Conservation (phyloP, 768 basidiomycete species). For the Mycena capillaripes region DNA sequence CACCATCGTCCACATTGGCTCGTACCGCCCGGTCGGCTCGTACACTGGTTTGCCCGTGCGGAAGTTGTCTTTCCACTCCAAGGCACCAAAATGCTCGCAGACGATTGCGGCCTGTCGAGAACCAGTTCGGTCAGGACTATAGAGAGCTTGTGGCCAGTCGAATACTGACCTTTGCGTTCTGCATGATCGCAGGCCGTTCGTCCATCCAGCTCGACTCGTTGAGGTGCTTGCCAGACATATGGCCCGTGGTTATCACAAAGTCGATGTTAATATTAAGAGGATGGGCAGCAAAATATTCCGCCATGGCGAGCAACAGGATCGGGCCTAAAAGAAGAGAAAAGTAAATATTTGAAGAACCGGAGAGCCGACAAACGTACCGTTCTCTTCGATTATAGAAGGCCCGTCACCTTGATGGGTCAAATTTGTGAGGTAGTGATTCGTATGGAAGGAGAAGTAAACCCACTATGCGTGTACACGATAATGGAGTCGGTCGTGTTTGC, state of each 20-base stretch:
- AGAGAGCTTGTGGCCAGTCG: too few relatives aligned
- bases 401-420: constrained; percentile 42
- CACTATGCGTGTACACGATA: constrained; percentile 49
- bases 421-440: background rate
- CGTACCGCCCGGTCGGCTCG: constrained; percentile 42
- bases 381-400: constrained; percentile 49
- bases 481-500: constrained; percentile 38
- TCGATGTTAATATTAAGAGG: constrained; percentile 45
- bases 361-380: constrained; percentile 35
- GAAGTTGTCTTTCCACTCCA: constrained; percentile 47
- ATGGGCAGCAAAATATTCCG: constrained; percentile 45
- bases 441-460: background rate
- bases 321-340: constrained; percentile 41
- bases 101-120: constrained; percentile 48
- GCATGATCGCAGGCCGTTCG: constrained; percentile 40
- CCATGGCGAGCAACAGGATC: constrained; percentile 46
- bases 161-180: constrained; percentile 43
- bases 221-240: constrained; percentile 46
- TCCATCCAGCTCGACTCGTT: constrained; percentile 47
- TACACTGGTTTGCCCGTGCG: constrained; percentile 39
- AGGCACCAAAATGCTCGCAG: constrained; percentile 48
- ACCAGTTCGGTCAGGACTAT: too few relatives aligned
- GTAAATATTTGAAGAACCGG: background rate
- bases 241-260: constrained; percentile 47
- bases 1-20: constrained; percentile 53